Evolutionary conservation across 352 stramenopile species (phyloP), one percentile per base, ranked within the genome.

Genomic region (Globisporangium uncinulatum): DNA sequence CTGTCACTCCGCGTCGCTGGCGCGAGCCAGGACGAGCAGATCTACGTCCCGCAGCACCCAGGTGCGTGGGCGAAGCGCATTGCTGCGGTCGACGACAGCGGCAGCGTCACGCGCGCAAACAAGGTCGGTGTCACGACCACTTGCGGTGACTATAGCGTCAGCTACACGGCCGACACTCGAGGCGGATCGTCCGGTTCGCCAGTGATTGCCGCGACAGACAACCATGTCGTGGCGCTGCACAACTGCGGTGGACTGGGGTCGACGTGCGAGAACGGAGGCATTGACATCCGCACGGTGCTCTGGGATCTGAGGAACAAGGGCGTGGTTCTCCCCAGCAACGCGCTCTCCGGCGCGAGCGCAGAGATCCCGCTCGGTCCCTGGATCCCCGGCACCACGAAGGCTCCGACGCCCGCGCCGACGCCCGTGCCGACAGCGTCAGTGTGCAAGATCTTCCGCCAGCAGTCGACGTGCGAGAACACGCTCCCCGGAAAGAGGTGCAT

Each of bases 41-140:
- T 80, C 50, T 83, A 79, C 57, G 64, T 83, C 14, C 74, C 74
- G 0, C 71, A 84, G 59, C 69, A 84, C 53, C 71, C 69, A 6
- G 50, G 59, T 5, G 71, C 59, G 11, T 63, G 63, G 24, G 71
- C 67, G 48, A 80, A 76, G 59, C 63, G 57, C 21, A 66, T 84
- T 44, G 63, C 69, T 6, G 54, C 52, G 1, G 55, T 65, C 0
- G 57, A 59, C 7, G 74, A 76, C 62, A 44, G 56, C 41, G 71
- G 65, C 11, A 58, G 63, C 39, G 59, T 55, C n/a, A 64, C 62
- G 15, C 54, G 53, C 13, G 41, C 62, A 14, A 50, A 58, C 4
- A 34, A 44, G 9, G 51, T 74, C 17, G 70, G 66, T 44, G 37
- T 63, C 14, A 47, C 51, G 13, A 68, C 59, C 54, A 17, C 44